Base-by-base conservation (phyloP, 1,139 yeast genomes). In the Komagataea norvegica region DNA sequence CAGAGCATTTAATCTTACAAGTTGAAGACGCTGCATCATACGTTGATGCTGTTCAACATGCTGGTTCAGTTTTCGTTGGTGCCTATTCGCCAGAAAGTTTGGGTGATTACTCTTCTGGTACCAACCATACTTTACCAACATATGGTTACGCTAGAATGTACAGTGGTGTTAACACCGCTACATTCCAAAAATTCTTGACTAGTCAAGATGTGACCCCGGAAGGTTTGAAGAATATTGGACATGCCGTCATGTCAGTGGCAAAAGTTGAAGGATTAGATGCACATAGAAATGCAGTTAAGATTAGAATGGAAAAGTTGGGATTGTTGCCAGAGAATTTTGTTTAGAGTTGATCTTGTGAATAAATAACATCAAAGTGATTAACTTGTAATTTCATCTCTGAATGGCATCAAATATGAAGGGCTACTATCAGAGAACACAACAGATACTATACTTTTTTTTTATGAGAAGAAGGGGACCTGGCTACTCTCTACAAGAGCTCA, bases 91-190 rank as follows among this genome's bases (percentile, higher is more conserved):
- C 98, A 32, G 99, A 91, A 62, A 84, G 95, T 3, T 89, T 97
- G 62, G 99, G 99, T 55, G 98, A 93, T 63, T 93, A 91, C 67
- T 88, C 97, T 1, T 79, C 91, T 46, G 97, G 98, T 58, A 91
- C 98, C 6, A 91, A 91, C 70, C 97, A 89, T 65, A 91, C 98
- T 1, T 72, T 91, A 55, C 99, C 98, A 43, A 91, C 99, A 0
- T 91, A 91, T 60, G 98, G 99, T 36, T 91, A 91, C 58, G 97
- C 99, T 34, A 81, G 88, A 65, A 94, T 87, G 74, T 91, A 91
- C 66, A 83, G 95, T 47, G 99, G 99, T 41, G 97, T 89, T 43
- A 91, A 91, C 65, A 89, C 97, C 23, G 82, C 89, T 35, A 88
- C 96, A 0, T 91, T 87, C 78, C 94, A 86, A 64, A 91, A 93